phyloP scores from a whole-genome alignment of 495 filamentous ascomycete genomes.

The Parathielavia hyrcaniae region DNA sequence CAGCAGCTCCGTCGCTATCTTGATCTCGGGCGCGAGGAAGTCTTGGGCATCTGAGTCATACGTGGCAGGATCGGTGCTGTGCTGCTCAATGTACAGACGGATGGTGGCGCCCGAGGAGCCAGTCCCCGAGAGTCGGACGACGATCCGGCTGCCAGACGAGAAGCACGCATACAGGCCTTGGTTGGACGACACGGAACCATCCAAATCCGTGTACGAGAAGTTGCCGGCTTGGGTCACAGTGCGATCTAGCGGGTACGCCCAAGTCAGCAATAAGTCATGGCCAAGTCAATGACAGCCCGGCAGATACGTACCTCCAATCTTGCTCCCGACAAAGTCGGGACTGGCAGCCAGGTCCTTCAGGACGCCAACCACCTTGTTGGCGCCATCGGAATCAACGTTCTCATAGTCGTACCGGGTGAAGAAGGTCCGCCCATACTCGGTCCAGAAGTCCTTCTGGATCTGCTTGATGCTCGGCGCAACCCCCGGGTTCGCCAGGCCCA shows the following conservation, averaged over 20 bases:
- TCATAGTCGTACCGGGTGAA: slow-evolving; percentile 99
- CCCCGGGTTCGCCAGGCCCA: slow-evolving; percentile 70
- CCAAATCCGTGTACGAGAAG: slow-evolving; percentile 95
- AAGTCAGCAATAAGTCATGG: slow-evolving; percentile 2
- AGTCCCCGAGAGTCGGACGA: slow-evolving; percentile 89
- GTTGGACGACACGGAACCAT: slow-evolving; percentile 90
- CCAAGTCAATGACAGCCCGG: too few relatives aligned
- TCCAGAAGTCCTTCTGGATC: slow-evolving; percentile 97
- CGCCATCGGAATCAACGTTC: slow-evolving; percentile 81
- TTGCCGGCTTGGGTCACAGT: slow-evolving; percentile 86
- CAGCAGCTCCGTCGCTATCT: slow-evolving; percentile 73
- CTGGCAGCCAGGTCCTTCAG: slow-evolving; percentile 64
- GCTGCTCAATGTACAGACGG: slow-evolving; percentile 91
- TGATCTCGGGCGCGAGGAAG: slow-evolving; percentile 86
- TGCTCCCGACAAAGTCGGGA: slow-evolving; percentile 69
- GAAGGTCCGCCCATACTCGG: slow-evolving; percentile 92
- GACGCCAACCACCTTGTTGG: slow-evolving; percentile 76
- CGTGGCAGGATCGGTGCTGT: slow-evolving; percentile 64
- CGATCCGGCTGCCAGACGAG: slow-evolving; percentile 87
- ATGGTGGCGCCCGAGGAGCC: slow-evolving; percentile 94
- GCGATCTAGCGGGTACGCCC: slow-evolving; percentile 42
- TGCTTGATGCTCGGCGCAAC: slow-evolving; percentile 81
- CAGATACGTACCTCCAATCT: slow-evolving; percentile 54
- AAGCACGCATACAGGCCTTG: slow-evolving; percentile 95
- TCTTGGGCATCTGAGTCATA: slow-evolving; percentile 78